phyloP scores from a whole-genome alignment of 495 filamentous ascomycete species.

The Aspergillus affinis region DNA sequence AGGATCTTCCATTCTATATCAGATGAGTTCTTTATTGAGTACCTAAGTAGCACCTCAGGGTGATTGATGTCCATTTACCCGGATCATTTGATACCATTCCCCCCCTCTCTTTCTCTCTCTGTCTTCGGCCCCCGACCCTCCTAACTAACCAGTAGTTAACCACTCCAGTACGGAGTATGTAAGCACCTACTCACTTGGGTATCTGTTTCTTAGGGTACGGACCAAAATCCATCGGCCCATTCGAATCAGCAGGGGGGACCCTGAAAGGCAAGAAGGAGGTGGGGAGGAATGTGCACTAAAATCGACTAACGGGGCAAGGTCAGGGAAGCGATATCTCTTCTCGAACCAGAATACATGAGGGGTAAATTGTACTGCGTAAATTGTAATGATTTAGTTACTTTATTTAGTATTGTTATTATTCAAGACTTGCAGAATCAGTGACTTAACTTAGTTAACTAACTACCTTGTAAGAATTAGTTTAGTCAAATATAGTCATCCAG shows the following conservation, averaged over 20 bases:
- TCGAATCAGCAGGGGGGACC: slow-evolving; percentile 5
- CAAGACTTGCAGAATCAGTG: no score
- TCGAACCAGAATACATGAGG: not conserved
- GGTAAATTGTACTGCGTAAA: no score
- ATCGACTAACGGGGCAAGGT: slow-evolving; percentile 1
- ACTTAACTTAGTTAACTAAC: no score
- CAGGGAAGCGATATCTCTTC: slow-evolving; percentile 1
- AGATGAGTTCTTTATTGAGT: no score
- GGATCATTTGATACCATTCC: not conserved
- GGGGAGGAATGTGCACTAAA: slow-evolving; percentile 14
- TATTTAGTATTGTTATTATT: no score
- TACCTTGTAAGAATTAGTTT: no score
- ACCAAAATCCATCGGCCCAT: slow-evolving; percentile 1
- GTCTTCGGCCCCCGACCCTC: no score
- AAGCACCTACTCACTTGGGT: not conserved
- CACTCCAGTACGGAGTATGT: no score
- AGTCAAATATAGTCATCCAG: not conserved
- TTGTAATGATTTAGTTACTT: no score
- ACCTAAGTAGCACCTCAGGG: no score
- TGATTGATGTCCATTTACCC: not conserved
- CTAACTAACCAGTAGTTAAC: no score
- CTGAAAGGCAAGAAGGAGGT: slow-evolving; percentile 8
- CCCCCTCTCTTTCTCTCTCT: no score
- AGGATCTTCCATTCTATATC: not conserved
- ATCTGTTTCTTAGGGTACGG: slow-evolving; percentile 6